Conservation (phyloP, 2,329 filamentous ascomycete species). For the Apiospora phragmitis region DNA sequence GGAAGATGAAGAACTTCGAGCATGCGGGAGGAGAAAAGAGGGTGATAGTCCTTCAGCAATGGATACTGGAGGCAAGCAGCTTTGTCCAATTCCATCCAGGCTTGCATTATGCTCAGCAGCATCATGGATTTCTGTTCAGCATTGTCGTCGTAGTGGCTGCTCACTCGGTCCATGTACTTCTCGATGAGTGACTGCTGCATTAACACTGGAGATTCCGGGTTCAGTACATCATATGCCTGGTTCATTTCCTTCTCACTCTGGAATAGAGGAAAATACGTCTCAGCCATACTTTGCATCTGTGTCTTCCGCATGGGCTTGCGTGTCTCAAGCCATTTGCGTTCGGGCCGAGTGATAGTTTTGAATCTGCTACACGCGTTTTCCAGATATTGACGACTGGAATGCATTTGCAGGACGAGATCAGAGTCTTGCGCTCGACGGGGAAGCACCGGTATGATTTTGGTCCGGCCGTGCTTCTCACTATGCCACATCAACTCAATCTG, state of each 20-base stretch:
- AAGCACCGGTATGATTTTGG: conserved; percentile 42
- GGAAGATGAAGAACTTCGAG: conserved; percentile 57
- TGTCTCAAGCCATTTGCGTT: background rate
- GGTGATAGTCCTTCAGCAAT: conserved; percentile 51
- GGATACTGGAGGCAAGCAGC: conserved; percentile 41
- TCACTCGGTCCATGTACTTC: conserved; percentile 35
- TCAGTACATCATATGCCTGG: background rate
- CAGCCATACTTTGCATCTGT: background rate
- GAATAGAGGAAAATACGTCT: background rate
- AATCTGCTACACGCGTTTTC: background rate
- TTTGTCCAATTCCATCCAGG: conserved; percentile 58
- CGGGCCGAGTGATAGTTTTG: background rate
- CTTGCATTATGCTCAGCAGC: conserved; percentile 54
- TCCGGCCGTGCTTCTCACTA: conserved; percentile 34
- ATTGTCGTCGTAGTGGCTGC: conserved; percentile 41
- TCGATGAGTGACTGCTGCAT: conserved; percentile 34
- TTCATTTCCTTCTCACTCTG: background rate
- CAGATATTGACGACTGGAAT: conserved; percentile 38
- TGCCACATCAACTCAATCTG: conserved; percentile 38
- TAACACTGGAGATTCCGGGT: conserved; percentile 12
- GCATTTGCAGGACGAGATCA: conserved; percentile 36
- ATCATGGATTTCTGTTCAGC: conserved; percentile 50
- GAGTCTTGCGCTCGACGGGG: conserved; percentile 33
- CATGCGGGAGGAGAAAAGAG: conserved; percentile 46
- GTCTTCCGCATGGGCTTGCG: background rate